Base-by-base conservation (phyloP, 2,329 filamentous ascomycete species). In the Emergomyces orientalis region DNA sequence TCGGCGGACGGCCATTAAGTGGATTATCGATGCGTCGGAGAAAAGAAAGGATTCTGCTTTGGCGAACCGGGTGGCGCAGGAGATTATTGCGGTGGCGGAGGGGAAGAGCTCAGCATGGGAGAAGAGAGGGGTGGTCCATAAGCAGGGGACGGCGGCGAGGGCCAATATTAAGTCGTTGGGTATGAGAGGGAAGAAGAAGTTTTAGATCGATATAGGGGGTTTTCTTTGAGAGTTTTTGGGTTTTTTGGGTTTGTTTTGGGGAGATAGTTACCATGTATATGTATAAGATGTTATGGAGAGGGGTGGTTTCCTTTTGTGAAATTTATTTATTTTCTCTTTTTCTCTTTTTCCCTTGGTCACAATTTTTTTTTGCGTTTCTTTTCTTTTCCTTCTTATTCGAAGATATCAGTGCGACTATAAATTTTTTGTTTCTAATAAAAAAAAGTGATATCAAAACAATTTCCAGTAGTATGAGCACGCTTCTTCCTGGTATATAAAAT, bases 41-140 rank as follows among this genome's bases (percentile, higher is more conserved):
- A 94, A 91, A 81, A 87, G 88, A 77, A 85, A 84, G 66, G 88
- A 87, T 67, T 83, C 83, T 66, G 86, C 87, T 74, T 88, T 96
- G 71, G 88, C 91, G 13, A 82, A 88, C 69, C 83, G 89, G 62
- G 83, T 97, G 65, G 91, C 90, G 1, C 88, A 93, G 72, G 93
- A 97, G 82, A 80, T 97, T 64, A 82, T 97, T 62, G 84, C 88
- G 43, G 89, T 97, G 32, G 87, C 95, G 11, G 92, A 97, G 80
- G 94, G 94, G 39, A 84, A 84, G 70, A 95, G 91, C 67, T 73
- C 77, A 30, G 87, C 91, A 56, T 99, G 94, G 94, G 91, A 96
- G 51, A 88, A 85, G 80, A 83, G 94, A 69, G 82, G 83, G 67
- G 77, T 81, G 66, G 78, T 95, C 62, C 94, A 99, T 78, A 95